Evolutionary conservation across 495 filamentous ascomycete genomes (phyloP).

Genomic region (Rhizodiscina lignyota): DNA sequence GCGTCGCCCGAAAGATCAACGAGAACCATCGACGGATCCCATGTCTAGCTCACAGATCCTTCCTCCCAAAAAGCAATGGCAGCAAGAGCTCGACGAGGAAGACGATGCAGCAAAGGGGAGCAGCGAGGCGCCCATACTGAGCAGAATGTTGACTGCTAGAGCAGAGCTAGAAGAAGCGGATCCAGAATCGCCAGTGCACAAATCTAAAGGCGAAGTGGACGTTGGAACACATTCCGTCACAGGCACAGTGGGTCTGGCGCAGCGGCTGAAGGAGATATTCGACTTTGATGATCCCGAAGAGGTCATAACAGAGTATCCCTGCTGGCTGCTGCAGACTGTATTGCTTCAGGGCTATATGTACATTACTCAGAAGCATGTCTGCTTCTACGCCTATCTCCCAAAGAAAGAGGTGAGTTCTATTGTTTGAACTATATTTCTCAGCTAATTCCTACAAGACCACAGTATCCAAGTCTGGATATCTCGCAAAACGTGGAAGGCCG

Average conservation of each 20-base stretch:
- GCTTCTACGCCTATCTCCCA: conserved; percentile 92
- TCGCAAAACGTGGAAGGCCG: conserved; percentile 75
- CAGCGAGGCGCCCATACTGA: conserved; percentile 51
- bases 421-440: background rate
- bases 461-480: conserved; percentile 71
- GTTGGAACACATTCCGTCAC: conserved; percentile 17
- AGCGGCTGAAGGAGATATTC: conserved; percentile 75
- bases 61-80: conserved; percentile 12
- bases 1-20: conserved; percentile 15
- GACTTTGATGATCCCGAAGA: conserved; percentile 68
- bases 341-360: conserved; percentile 94
- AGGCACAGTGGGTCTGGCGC: conserved; percentile 35
- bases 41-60: conserved; percentile 23
- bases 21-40: conserved; percentile 4
- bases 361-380: conserved; percentile 83
- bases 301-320: conserved; percentile 84
- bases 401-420: conserved; percentile 54
- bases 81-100: conserved; percentile 10
- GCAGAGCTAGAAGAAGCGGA: conserved; percentile 37
- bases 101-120: conserved; percentile 16
- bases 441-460: conserved; percentile 38
- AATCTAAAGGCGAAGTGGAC: conserved; percentile 17
- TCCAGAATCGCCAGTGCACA: too few relatives aligned
- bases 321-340: conserved; percentile 85
- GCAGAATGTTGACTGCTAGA: conserved; percentile 68